Base-by-base conservation (phyloP, 345 rosid genomes). In the Pugionium cornutum region DNA sequence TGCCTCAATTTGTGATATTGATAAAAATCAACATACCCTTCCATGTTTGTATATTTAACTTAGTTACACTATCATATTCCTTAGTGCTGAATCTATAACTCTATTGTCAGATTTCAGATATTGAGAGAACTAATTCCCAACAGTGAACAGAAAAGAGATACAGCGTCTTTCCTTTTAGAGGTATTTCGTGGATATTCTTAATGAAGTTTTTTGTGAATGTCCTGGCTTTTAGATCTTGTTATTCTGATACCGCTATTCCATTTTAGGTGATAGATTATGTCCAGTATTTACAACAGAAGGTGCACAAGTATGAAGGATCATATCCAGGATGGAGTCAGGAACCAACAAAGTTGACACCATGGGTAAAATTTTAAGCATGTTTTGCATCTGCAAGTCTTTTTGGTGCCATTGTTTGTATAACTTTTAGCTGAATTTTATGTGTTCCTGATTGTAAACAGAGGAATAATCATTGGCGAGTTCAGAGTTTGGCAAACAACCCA, bases 81-180 rank as follows among this genome's bases (percentile, higher is more conserved):
- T 18, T 26, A 65, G 26, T 65, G 40, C 33, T 69, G 74, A 65
- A 51, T 57, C 25, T 0, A 4, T 46, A 3, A 45, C 2, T 53
- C 53, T 64, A 29, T 76, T 67, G 67, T 74, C 90, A 94, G 96
- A 67, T 94, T 94, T 81, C 99, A 94, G 85, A 82, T 76, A 67
- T 77, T 95, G 83, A 91, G 99, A 84, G 97, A 83, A 18, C 80
- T 95, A 33, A 87, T 95, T 75, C 96, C 97, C 3, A 82, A 86
- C 62, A 76, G 87, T 66, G 96, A 95, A 41, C 97, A 95, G 53
- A 95, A 91, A 73, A 78, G 89, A 62, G 99, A 95, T 73, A 95
- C 92, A 0, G 97, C 99, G 6, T 95, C 99, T 0, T 91, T 95
- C 77, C 79, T 95, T 33, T 75, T 88, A 74, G 99, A 91, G 99